These are phyloP conservation scores for Ogataea corticis DNA, from an alignment of 805 yeast genomes.

Conservation along the genomic window DNA sequence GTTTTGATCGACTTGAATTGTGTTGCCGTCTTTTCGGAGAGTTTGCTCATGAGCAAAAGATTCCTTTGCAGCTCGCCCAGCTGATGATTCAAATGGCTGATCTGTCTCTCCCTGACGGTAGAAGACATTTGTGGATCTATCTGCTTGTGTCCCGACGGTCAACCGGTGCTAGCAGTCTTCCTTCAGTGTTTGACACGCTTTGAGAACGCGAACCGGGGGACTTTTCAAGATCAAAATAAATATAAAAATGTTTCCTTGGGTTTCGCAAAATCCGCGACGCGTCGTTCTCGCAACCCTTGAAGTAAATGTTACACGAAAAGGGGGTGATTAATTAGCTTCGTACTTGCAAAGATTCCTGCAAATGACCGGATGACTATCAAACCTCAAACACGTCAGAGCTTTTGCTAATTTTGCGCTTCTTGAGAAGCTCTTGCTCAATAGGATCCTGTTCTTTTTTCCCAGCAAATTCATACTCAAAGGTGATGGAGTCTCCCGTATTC, in stretches of 20 bases:
- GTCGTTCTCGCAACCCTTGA: not conserved
- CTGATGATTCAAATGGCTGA: constrained; percentile 23
- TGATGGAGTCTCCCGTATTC: constrained; percentile 3
- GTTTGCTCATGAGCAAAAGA: constrained; percentile 21
- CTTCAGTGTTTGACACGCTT: too few species aligned
- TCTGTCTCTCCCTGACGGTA: constrained; percentile 22
- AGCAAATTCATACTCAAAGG: constrained; percentile 4
- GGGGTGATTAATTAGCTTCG: too few species aligned
- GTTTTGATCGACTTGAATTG: constrained; percentile 30
- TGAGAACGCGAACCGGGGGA: not conserved
- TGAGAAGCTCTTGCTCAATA: not conserved
- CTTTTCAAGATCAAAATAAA: not conserved
- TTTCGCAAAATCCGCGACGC: constrained; percentile 1
- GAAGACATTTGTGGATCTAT: too few species aligned
- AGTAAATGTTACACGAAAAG: too few species aligned
- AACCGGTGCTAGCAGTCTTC: too few species aligned
- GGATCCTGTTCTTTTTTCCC: not conserved
- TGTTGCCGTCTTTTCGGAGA: constrained; percentile 23
- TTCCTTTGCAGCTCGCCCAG: constrained; percentile 25
- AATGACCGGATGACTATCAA: constrained; percentile 2
- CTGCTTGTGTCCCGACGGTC: too few species aligned
- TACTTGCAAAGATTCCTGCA: constrained; percentile 2
- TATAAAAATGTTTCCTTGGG: not conserved
- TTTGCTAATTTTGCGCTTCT: constrained; percentile 23
- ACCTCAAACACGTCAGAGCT: constrained; percentile 22